Evolutionary conservation across 306 rosid species (phyloP), one percentile per base, ranked within the genome.

Genomic region (Cyamopsis tetragonoloba): DNA sequence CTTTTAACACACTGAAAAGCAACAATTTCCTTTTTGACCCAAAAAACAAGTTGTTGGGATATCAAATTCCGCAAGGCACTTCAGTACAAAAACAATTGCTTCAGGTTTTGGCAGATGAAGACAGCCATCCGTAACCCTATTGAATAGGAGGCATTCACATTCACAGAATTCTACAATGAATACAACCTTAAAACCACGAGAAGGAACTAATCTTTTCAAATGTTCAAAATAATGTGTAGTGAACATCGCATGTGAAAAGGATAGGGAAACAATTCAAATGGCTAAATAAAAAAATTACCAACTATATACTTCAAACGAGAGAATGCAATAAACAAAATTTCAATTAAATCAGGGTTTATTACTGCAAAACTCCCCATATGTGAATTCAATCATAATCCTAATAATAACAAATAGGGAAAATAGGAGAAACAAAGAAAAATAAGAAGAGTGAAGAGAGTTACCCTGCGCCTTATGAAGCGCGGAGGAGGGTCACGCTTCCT

Each of bases 401-500:
- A 0, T 7, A 15, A 10, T 4, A 46, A 24, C 44, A 62, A 4
- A 38, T 1, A 2, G 2, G 34, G 7, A n/a, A n/a, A n/a, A 12
- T 11, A 19, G 4, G 1, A 12, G 0, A 2, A 9, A 5, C 2
- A 38, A 14, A 0, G 22, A 1, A 14, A 34, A 7, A 18, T 5
- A 30, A 22, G 18, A 15, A 15, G 5, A 4, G 13, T 54, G 32
- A 32, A 49, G 3, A 24, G 28, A 13, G 61, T 23, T 46, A 91
- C 96, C 89, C 88, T 84, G 85, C 97, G 95, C 76, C 97, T 83
- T 71, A 83, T 20, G 79, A 80, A 93, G 37, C 97, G 89, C 81
- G 81, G 88, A 8, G 99, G 99, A 1, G 96, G 97, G 18, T 88
- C 88, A 41, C 99, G 96, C 50, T 83, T 88, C 76, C 99, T 90